phyloP scores from a whole-genome alignment of 257 asterid species.

The Ehretia macrophylla region DNA sequence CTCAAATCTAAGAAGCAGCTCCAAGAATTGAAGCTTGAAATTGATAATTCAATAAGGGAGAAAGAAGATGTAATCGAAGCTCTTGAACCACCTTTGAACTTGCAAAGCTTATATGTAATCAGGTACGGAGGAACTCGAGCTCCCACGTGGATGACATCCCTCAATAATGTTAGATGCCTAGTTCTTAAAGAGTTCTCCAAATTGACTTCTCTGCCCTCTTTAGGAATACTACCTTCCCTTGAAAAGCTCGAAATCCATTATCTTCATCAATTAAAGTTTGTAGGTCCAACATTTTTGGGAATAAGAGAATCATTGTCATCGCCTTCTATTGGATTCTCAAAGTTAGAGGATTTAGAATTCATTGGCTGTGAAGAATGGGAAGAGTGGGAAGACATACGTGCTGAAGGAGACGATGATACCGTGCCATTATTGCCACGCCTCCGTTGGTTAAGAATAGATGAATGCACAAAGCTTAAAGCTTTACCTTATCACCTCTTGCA shows the following conservation, averaged over 20 bases:
- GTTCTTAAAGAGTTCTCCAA: not conserved
- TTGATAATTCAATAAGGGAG: not conserved
- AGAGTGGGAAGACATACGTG: slow-evolving; percentile 5
- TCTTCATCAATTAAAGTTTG: not conserved
- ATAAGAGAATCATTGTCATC: not conserved
- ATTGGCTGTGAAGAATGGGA: not conserved
- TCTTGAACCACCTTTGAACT: not conserved
- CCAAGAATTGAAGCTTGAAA: not conserved
- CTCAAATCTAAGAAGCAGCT: not conserved
- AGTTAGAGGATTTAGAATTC: not conserved
- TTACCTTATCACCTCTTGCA: slow-evolving; percentile 3
- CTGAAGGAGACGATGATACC: not conserved
- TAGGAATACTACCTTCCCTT: not conserved
- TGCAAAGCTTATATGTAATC: not conserved
- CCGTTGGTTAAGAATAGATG: not conserved
- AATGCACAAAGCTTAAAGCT: not conserved
- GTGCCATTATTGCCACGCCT: not conserved
- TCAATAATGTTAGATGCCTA: not conserved
- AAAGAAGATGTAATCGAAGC: not conserved
- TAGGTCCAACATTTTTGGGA: not conserved
- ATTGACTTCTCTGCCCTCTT: slow-evolving; percentile 2
- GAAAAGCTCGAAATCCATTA: not conserved
- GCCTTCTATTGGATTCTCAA: not conserved
- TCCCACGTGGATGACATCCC: slow-evolving; percentile 6
- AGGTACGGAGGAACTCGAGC: not conserved